Evolutionary conservation across 495 filamentous ascomycete species (phyloP).

Genomic region (Hypoxylon perforatum): DNA sequence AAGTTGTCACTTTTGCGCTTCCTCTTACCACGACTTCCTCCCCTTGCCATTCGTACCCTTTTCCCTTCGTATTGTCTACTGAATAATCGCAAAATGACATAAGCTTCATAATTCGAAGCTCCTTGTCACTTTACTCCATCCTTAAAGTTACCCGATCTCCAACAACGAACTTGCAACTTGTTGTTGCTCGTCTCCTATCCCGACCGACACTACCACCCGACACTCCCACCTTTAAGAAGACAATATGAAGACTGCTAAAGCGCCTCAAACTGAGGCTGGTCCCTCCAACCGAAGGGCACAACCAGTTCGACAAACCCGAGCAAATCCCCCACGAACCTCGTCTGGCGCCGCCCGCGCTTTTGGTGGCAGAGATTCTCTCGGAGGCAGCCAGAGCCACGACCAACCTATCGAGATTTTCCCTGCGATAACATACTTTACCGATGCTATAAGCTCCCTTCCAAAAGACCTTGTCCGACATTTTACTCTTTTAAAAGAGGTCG

Average conservation of each 20-base stretch:
- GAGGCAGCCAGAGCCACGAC: conserved; percentile 54
- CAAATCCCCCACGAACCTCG: conserved; percentile 61
- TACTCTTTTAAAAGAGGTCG: conserved; percentile 93
- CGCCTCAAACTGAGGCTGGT: conserved; percentile 52
- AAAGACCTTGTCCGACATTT: conserved; percentile 95
- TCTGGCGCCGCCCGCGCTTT: conserved; percentile 55
- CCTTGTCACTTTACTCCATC: conserved; percentile 30
- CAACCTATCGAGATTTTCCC: conserved; percentile 80
- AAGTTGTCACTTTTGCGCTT: conserved; percentile 44
- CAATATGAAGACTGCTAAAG: conserved; percentile 66
- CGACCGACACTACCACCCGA: conserved; percentile 20
- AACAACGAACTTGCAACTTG: conserved; percentile 17
- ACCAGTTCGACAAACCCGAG: conserved; percentile 69
- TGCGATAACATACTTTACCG: conserved; percentile 92
- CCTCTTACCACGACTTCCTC: conserved; percentile 31
- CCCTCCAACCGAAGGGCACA: conserved; percentile 64
- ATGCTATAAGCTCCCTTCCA: conserved; percentile 90
- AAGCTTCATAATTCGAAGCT: conserved; percentile 44
- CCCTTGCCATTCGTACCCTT: conserved; percentile 28
- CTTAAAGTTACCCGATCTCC: conserved; percentile 22
- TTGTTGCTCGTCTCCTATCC: conserved; percentile 10
- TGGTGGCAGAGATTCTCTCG: conserved; percentile 53
- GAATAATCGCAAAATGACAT: conserved; percentile 45
- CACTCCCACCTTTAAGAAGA: background rate
- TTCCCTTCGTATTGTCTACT: conserved; percentile 27